These are phyloP conservation scores for Penicillium crustosum DNA, from an alignment of 2,329 filamentous ascomycete species.

Conservation along the genomic window DNA sequence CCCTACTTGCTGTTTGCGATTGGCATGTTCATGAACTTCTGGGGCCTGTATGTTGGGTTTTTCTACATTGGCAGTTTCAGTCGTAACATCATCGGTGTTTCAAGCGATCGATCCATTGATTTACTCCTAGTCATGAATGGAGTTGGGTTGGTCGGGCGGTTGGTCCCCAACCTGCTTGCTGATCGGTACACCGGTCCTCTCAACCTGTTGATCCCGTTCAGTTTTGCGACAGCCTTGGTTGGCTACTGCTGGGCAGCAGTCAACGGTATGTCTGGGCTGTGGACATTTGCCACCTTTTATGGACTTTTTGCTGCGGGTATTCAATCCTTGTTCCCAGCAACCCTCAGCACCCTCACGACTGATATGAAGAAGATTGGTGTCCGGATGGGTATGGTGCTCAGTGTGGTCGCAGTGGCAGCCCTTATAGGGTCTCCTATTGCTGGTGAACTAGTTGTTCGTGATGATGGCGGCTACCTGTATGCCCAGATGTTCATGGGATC, in stretches of 20 bases:
- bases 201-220: conserved; percentile 59
- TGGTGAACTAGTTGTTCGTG: conserved; percentile 51
- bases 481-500: conserved; percentile 54
- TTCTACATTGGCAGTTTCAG: conserved; percentile 50
- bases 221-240: conserved; percentile 44
- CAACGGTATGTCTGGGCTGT: conserved; percentile 51
- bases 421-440: conserved; percentile 57
- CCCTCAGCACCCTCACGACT: conserved; percentile 55
- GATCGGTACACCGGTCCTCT: conserved; percentile 59
- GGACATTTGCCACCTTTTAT: conserved; percentile 63
- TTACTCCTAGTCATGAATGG: conserved; percentile 66
- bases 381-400: conserved; percentile 59
- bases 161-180: conserved; percentile 59
- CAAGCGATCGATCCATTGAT: conserved; percentile 53
- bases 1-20: conserved; percentile 48
- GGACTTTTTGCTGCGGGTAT: conserved; percentile 64
- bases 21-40: conserved; percentile 50
- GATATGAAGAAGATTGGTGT: conserved; percentile 56
- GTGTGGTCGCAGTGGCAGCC: conserved; percentile 54
- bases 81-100: conserved; percentile 41
- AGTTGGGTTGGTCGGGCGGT: conserved; percentile 57
- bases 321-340: conserved; percentile 66
- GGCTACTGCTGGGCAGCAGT: conserved; percentile 62
- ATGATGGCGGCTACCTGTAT: conserved; percentile 50
- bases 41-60: conserved; percentile 56